Conservation (phyloP, 2,329 filamentous ascomycete genomes). For the Fusarium albosuccineum region DNA sequence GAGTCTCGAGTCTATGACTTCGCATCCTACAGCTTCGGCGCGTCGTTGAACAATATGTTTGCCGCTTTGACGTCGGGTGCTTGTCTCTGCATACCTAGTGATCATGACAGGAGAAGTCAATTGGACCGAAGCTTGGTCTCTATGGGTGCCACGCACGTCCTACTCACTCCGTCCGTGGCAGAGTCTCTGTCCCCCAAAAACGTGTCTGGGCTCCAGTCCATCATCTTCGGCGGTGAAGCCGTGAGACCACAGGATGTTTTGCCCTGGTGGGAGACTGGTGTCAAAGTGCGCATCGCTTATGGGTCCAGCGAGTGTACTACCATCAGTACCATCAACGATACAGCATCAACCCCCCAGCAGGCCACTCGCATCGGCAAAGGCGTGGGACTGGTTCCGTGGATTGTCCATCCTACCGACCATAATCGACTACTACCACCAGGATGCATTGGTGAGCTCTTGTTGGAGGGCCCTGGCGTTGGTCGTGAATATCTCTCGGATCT, state of each 20-base stretch:
- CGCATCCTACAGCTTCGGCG: slow-evolving; percentile 10
- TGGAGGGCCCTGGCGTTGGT: slow-evolving; percentile 39
- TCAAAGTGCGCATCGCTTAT: slow-evolving; percentile 25
- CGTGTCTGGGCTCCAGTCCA: not conserved
- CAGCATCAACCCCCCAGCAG: not conserved
- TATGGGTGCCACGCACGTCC: not conserved
- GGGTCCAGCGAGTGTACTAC: not conserved
- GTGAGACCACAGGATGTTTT: not conserved
- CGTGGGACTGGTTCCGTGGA: slow-evolving; percentile 24
- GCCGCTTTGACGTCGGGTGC: not conserved
- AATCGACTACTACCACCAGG: slow-evolving; percentile 33
- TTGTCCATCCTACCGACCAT: slow-evolving; percentile 35
- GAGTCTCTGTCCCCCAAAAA: not conserved
- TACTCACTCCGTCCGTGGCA: slow-evolving; percentile 1
- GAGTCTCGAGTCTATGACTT: slow-evolving; percentile 11
- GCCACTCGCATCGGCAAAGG: slow-evolving; percentile 1
- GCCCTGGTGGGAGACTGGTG: not conserved
- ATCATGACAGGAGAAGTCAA: not conserved
- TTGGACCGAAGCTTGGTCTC: not conserved
- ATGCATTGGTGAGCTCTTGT: slow-evolving; percentile 37
- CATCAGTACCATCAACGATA: not conserved
- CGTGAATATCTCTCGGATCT: slow-evolving; percentile 33
- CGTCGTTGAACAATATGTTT: slow-evolving; percentile 2
- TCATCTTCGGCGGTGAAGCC: slow-evolving; percentile 3
- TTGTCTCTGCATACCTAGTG: slow-evolving; percentile 7